A percentile compares a stretch with the other conserved stretches of the same genome.
phyloP scores from a whole-genome alignment of 495 filamentous ascomycete genomes.

The Trichoderma asperelloides region DNA sequence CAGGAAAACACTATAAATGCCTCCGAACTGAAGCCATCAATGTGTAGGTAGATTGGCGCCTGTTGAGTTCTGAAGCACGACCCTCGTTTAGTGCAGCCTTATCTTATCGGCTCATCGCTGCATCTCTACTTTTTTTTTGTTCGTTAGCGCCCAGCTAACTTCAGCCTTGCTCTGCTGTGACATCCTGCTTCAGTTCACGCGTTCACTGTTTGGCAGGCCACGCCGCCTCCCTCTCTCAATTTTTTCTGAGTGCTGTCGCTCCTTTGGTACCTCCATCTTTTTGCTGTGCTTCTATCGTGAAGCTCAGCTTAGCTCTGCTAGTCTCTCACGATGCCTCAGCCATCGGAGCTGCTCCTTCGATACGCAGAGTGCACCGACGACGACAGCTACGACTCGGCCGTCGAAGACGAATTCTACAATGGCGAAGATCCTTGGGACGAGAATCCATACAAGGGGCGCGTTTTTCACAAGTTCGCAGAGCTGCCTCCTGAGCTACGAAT shows the following conservation, averaged over 20 bases:
- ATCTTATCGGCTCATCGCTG: not conserved
- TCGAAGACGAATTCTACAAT: slow-evolving; percentile 1
- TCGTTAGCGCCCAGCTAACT: too few species aligned
- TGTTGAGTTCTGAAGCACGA: too few species aligned
- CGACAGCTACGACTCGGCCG: slow-evolving; percentile 2
- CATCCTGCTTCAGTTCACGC: too few species aligned
- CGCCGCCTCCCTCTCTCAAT: too few species aligned
- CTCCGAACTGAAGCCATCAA: too few species aligned
- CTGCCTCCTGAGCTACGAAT: not conserved
- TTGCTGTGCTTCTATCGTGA: not conserved
- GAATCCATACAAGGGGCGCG: not conserved
- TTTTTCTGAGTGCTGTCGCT: not conserved
- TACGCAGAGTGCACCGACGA: not conserved
- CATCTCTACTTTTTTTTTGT: too few species aligned
- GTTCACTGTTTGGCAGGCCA: too few species aligned
- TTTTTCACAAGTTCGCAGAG: not conserved
- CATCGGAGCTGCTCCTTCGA: not conserved
- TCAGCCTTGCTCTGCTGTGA: too few species aligned
- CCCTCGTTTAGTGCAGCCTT: not conserved
- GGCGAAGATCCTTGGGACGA: not conserved
- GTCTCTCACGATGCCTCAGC: not conserved
- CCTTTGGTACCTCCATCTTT: not conserved
- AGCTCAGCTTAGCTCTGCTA: not conserved
- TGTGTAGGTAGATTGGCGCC: too few species aligned
- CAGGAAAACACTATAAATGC: too few species aligned